phyloP scores from a whole-genome alignment of 1,139 yeast species.

The Meyerozyma athensensis region DNA sequence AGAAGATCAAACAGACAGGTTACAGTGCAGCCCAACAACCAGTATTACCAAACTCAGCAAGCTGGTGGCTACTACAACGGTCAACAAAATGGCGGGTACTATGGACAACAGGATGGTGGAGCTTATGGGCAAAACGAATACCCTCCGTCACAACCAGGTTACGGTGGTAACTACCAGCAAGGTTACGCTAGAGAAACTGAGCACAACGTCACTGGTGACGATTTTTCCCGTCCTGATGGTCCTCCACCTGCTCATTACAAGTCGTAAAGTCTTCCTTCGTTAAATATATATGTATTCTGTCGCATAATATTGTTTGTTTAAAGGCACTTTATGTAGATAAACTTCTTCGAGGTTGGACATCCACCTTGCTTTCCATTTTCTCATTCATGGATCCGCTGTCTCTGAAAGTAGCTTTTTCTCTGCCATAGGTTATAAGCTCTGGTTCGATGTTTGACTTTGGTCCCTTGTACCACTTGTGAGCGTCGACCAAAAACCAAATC shows the following conservation, averaged over 20 bases:
- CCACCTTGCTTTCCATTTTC: neutral
- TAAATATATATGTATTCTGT: too few species aligned
- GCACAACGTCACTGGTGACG: constrained; percentile 9
- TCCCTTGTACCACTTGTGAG: constrained; percentile 64
- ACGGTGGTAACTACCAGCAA: constrained; percentile 8
- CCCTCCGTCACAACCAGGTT: constrained; percentile 5
- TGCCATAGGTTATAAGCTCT: constrained; percentile 19
- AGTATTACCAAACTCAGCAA: constrained; percentile 16
- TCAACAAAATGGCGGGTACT: constrained; percentile 4
- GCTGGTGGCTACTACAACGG: constrained; percentile 11
- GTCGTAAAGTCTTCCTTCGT: constrained; percentile 4
- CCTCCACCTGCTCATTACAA: constrained; percentile 20
- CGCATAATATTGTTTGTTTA: too few species aligned
- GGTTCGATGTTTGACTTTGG: constrained; percentile 56
- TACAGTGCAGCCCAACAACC: constrained; percentile 9
- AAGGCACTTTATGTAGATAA: neutral
- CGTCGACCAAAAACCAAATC: constrained; percentile 52
- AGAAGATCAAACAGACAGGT: constrained; percentile 8
- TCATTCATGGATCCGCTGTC: neutral
- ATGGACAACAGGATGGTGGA: constrained; percentile 3
- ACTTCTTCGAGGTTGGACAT: neutral
- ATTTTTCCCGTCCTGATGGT: constrained; percentile 17
- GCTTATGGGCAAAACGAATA: neutral
- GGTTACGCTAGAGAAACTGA: constrained; percentile 6
- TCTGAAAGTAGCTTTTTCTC: neutral